Percentiles rank a stretch among this genome's conserved stretches.
phyloP scores from a whole-genome alignment of 805 yeast genomes.

The Saturnispora halmiae region DNA sequence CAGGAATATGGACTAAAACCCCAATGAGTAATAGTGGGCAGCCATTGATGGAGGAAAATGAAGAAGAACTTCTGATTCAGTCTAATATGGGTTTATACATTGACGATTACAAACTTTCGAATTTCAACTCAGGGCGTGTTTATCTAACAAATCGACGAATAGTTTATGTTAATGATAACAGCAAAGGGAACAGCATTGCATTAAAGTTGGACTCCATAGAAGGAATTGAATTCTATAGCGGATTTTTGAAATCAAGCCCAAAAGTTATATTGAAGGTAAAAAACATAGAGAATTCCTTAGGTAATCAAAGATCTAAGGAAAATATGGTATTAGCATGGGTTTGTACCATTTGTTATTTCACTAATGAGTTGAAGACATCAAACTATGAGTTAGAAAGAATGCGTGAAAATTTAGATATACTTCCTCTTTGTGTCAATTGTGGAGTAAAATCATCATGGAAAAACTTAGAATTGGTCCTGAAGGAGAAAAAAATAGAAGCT shows the following conservation, averaged over 20 bases:
- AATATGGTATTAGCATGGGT: conserved; percentile 47
- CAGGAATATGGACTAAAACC: conserved; percentile 19
- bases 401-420: conserved; percentile 9
- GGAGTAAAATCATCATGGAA: conserved; percentile 43
- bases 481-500: background rate
- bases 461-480: conserved; percentile 22
- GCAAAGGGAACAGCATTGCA: background rate
- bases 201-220: conserved; percentile 17
- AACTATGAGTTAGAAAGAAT: conserved; percentile 7
- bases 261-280: conserved; percentile 40
- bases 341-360: conserved; percentile 82
- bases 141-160: conserved; percentile 69
- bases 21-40: conserved; percentile 26
- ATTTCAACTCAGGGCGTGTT: conserved; percentile 65
- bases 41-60: conserved; percentile 27
- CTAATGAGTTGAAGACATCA: conserved; percentile 37
- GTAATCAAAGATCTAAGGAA: background rate
- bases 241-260: conserved; percentile 72
- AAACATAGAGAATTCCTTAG: background rate
- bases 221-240: conserved; percentile 27
- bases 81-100: conserved; percentile 67
- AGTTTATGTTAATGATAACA: conserved; percentile 46
- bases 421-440: conserved; percentile 50
- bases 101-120: conserved; percentile 54
- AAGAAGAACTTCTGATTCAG: conserved; percentile 44